Evolutionary conservation across 2,329 filamentous ascomycete species (phyloP).

Genomic region (Niveomyces coronatus): DNA sequence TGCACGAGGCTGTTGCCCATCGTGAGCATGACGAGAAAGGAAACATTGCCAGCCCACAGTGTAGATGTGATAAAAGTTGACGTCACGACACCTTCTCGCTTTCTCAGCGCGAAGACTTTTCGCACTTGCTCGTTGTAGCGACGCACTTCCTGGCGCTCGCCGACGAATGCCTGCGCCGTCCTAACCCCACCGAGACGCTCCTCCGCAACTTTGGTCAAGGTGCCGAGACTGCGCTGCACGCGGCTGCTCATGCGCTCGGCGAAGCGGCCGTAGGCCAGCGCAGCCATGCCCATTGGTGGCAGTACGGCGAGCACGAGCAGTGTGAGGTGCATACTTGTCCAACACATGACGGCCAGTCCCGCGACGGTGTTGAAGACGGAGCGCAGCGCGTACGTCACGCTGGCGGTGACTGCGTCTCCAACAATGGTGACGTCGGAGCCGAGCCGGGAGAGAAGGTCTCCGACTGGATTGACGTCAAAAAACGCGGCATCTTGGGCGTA

Average conservation of each 20-base stretch:
- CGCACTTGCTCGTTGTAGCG: conserved; percentile 89
- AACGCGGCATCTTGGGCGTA: conserved; percentile 97
- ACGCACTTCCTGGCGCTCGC: conserved; percentile 78
- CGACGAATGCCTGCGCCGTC: conserved; percentile 92
- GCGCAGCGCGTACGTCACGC: conserved; percentile 86
- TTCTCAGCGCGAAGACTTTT: conserved; percentile 83
- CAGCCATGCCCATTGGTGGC: conserved; percentile 79
- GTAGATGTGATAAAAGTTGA: conserved; percentile 84
- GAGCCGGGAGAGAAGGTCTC: conserved; percentile 88
- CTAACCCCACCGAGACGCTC: conserved; percentile 95
- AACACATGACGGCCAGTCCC: conserved; percentile 89
- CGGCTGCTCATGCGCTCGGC: conserved; percentile 83
- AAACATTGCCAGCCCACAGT: conserved; percentile 92
- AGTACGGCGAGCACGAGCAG: conserved; percentile 78
- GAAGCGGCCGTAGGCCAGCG: conserved; percentile 82
- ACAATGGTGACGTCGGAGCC: conserved; percentile 97
- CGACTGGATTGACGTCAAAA: conserved; percentile 95
- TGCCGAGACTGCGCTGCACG: conserved; percentile 88
- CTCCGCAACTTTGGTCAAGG: conserved; percentile 92
- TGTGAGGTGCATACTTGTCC: conserved; percentile 83
- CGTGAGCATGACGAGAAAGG: conserved; percentile 80
- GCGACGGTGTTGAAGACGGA: conserved; percentile 82
- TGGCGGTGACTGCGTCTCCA: conserved; percentile 96
- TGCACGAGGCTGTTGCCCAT: conserved; percentile 86
- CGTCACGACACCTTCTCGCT: conserved; percentile 75